Evolutionary conservation across 2,329 filamentous ascomycete genomes (phyloP), one percentile per base, ranked within the genome.

Genomic region (Thelonectria blattea): DNA sequence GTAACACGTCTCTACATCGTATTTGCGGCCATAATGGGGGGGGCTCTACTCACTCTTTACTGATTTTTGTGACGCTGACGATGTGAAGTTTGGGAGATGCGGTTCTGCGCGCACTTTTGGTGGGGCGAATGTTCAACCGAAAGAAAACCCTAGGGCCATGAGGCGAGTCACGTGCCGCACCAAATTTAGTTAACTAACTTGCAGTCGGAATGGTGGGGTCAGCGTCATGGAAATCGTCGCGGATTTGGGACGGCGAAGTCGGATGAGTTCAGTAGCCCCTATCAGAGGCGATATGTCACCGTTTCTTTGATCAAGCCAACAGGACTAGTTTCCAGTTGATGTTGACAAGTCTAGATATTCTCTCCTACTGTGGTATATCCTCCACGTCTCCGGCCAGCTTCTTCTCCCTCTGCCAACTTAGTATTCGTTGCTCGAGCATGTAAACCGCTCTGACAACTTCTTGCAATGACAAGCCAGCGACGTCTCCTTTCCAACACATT

Each of bases 11-110:
- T 57, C 56, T 52, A 59, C 49, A 32, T 45, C 27, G 20, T 47
- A 57, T 62, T 56, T 32, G 30, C 39, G 52, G 56, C 61, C 62
- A 58, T 57, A 37, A 49, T 52, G 48, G 58, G 65, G 61, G 60
- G 5, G 27, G 30, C 22, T 68, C 60, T 62, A 85, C 85, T 83
- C 79, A 87, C 85, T 87, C 77, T 82, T 87, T 80, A 79, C 80
- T 77, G 79, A 79, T 78, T 82, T 80, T 79, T 77, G 77, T 79
- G 80, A 81, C 77, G 75, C 75, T 79, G 74, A 75, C 75, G 72
- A 79, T 78, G 75, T 75, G 73, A 75, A 73, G 73, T 62, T 70
- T 77, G 73, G 27, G 66, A 65, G 68, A 72, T 70, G 70, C 63
- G 69, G 71, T 70, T 73, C 74, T 74, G 75, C 72, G 73, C 65